phyloP scores from a whole-genome alignment of 768 basidiomycete species.

The Leucosporidium creatinivorum region DNA sequence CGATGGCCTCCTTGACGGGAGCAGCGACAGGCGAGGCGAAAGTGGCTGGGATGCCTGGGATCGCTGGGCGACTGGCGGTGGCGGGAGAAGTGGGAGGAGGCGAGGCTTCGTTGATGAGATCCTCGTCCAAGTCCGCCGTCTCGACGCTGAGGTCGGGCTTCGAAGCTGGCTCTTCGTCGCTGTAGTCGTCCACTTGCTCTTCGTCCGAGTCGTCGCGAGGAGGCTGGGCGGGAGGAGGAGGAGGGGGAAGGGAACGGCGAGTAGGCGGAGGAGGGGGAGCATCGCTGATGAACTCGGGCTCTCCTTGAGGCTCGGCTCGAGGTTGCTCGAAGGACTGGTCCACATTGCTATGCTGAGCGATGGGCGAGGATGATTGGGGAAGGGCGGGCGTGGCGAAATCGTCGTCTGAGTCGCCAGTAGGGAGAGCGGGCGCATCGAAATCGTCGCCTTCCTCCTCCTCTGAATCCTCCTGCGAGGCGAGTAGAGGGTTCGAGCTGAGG shows the following conservation, averaged over 20 bases:
- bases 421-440: slow-evolving; percentile 10
- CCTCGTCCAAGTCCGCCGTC: neutral
- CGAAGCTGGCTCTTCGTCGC: neutral
- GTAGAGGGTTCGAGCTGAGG: too few species aligned
- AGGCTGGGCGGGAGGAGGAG: neutral
- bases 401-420: neutral
- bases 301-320: neutral
- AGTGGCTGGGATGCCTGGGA: neutral
- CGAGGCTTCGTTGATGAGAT: too few species aligned
- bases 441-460: slow-evolving; percentile 22
- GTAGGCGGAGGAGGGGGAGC: neutral
- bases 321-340: too few species aligned
- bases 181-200: neutral
- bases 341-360: neutral
- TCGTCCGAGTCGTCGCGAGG: neutral
- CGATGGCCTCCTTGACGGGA: neutral
- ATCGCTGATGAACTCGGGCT: neutral
- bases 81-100: neutral
- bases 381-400: neutral
- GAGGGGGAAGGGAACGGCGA: too few species aligned
- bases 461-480: slow-evolving; percentile 15
- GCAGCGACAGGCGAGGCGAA: neutral
- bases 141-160: neutral
- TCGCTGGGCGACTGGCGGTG: neutral
- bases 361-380: neutral